Percentiles rank a stretch among this genome's conserved stretches.
Conservation (phyloP, 2,329 filamentous ascomycete genomes). For the Penicillium sp. region DNA sequence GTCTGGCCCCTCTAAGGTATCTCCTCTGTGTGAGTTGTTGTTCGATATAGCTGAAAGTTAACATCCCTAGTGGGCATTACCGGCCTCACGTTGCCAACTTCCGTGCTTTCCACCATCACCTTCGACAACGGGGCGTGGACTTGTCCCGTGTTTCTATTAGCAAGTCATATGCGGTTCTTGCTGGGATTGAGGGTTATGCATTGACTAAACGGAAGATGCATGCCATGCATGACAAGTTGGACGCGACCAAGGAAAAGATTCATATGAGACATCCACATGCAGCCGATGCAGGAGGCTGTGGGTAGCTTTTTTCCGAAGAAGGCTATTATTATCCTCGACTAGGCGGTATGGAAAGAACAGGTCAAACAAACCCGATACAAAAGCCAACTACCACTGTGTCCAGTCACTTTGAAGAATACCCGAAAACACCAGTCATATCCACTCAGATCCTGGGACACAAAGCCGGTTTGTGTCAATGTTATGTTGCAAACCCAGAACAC, state of each 20-base stretch:
- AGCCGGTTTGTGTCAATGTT: too few species aligned
- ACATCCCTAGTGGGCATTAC: conserved; percentile 69
- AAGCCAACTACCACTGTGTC: neutral
- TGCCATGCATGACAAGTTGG: conserved; percentile 21
- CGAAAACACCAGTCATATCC: too few species aligned
- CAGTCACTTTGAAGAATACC: too few species aligned
- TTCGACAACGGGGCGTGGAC: conserved; percentile 71
- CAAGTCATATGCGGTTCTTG: conserved; percentile 73
- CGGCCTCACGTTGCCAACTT: conserved; percentile 79
- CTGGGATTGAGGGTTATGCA: conserved; percentile 76
- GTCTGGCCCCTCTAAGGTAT: conserved; percentile 58
- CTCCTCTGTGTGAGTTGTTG: neutral
- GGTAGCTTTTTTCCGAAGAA: neutral
- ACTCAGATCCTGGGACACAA: neutral
- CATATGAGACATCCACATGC: neutral
- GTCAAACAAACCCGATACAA: neutral
- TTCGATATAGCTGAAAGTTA: conserved; percentile 5
- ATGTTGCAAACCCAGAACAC: neutral
- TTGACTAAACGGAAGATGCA: conserved; percentile 51
- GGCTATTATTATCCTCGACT: neutral
- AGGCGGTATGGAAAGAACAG: neutral
- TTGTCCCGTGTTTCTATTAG: conserved; percentile 74
- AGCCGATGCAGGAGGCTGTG: neutral
- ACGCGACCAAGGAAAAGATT: conserved; percentile 12
- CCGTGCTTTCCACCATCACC: conserved; percentile 68